Conservation (phyloP, 2,329 filamentous ascomycete species). For the Grosmannia clavigera region DNA sequence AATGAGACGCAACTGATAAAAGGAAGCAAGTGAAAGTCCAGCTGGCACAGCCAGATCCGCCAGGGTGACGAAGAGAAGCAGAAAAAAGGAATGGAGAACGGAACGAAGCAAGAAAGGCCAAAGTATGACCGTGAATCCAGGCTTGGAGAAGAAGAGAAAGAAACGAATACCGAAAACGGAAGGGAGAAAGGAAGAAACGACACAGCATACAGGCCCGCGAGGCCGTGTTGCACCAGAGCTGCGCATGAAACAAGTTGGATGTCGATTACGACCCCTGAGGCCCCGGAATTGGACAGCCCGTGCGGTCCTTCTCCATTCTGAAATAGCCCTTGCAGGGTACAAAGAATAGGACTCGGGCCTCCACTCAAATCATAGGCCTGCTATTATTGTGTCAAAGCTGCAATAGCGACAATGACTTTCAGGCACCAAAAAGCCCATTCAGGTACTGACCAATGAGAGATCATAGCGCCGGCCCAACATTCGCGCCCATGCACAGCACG, state of each 20-base stretch:
- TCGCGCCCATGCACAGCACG: too few relatives aligned
- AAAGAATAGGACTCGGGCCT: neutral
- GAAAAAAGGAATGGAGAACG: neutral
- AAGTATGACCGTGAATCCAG: neutral
- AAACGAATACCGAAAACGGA: neutral
- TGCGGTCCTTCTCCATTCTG: neutral
- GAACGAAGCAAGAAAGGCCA: neutral
- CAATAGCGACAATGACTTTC: neutral
- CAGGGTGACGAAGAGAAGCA: neutral
- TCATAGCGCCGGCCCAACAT: neutral
- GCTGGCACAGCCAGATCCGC: neutral
- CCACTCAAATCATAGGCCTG: neutral
- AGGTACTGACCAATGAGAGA: neutral
- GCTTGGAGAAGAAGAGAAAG: neutral
- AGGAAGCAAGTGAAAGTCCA: neutral
- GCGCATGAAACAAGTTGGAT: constrained; percentile 11
- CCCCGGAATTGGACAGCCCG: neutral
- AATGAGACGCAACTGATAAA: constrained; percentile 9
- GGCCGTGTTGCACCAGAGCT: constrained; percentile 6
- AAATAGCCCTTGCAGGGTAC: neutral
- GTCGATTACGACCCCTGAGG: neutral
- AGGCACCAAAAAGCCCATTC: neutral
- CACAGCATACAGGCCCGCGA: neutral
- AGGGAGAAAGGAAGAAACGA: neutral
- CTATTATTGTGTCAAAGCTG: neutral